Evolutionary conservation across 352 stramenopile species (phyloP).

Genomic region (Globisporangium megalacanthum): DNA sequence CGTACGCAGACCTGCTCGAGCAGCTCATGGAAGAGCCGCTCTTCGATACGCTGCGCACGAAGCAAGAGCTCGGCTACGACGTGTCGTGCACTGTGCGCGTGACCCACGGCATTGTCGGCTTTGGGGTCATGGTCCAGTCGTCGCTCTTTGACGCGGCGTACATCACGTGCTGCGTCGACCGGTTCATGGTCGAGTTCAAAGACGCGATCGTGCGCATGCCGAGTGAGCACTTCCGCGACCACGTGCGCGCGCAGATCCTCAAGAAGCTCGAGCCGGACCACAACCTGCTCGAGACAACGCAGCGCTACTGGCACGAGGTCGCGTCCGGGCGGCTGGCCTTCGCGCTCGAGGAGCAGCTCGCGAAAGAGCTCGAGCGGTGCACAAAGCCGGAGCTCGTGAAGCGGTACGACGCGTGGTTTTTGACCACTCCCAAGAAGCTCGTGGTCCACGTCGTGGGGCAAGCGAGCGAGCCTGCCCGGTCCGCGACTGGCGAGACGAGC

Average conservation of each 20-base stretch:
- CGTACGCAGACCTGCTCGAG: constrained; percentile 80
- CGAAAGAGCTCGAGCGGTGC: constrained; percentile 58
- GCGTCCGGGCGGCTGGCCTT: constrained; percentile 64
- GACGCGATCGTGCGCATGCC: constrained; percentile 66
- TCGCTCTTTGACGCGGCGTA: constrained; percentile 62
- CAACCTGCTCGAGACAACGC: constrained; percentile 69
- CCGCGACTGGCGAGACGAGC: constrained; percentile 20
- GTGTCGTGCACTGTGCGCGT: constrained; percentile 83
- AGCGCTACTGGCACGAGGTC: constrained; percentile 82
- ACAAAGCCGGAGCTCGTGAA: constrained; percentile 62
- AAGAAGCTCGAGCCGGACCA: constrained; percentile 79
- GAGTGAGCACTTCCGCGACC: constrained; percentile 68
- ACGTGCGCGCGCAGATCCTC: constrained; percentile 73
- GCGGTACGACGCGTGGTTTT: constrained; percentile 58
- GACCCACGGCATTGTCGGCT: constrained; percentile 79
- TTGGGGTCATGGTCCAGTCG: constrained; percentile 80
- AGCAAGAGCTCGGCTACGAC: constrained; percentile 87
- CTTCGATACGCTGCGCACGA: constrained; percentile 84
- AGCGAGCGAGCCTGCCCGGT: constrained; percentile 30
- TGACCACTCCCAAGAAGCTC: constrained; percentile 61
- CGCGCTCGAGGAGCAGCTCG: constrained; percentile 64
- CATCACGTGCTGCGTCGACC: constrained; percentile 60
- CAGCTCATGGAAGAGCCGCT: constrained; percentile 88
- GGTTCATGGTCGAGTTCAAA: constrained; percentile 77
- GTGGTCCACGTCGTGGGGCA: constrained; percentile 60